Base-by-base conservation (phyloP, 768 basidiomycete genomes). In the Amanita pseudoporphyria region DNA sequence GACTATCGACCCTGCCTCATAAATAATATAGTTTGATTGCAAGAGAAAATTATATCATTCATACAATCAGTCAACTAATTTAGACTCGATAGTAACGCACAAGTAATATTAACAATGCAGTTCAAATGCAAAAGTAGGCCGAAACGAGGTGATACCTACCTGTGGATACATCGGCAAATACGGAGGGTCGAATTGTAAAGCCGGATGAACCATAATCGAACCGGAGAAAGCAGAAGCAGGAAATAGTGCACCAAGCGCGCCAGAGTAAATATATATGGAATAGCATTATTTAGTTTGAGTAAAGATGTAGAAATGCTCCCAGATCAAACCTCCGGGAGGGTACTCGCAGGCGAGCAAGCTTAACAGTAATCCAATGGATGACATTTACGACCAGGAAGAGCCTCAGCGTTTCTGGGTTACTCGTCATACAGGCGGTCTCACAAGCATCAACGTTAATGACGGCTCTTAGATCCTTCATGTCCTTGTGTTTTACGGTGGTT, bases 181-280 rank as follows among this genome's bases (percentile, higher is more conserved):
- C 33, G 62, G 81, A 0, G 84, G 83, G 57, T 87, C 83, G 48
- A 84, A 85, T 57, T 78, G 72, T 40, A 77, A 69, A 3, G 82
- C 82, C 82, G 52, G 36, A 28, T 39, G 16, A n/a, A n/a, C 10
- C 32, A 16, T 18, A 42, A 10, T 28, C n/a, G n/a, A n/a, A n/a
- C n/a, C n/a, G n/a, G n/a, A n/a, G n/a, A n/a, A n/a, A n/a, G n/a
- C n/a, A n/a, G n/a, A n/a, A n/a, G n/a, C n/a, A n/a, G n/a, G n/a
- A n/a, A n/a, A n/a, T n/a, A n/a, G n/a, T n/a, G n/a, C n/a, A n/a
- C n/a, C n/a, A n/a, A n/a, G n/a, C n/a, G n/a, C n/a, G n/a, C n/a
- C n/a, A n/a, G n/a, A n/a, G n/a, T n/a, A n/a, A n/a, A 78, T 54
- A 50, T 82, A 71, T 7, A 82, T 74, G 4, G 79, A 79, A 56